Base-by-base conservation (phyloP, 306 rosid species). In the Dalbergia cochinchinensis region DNA sequence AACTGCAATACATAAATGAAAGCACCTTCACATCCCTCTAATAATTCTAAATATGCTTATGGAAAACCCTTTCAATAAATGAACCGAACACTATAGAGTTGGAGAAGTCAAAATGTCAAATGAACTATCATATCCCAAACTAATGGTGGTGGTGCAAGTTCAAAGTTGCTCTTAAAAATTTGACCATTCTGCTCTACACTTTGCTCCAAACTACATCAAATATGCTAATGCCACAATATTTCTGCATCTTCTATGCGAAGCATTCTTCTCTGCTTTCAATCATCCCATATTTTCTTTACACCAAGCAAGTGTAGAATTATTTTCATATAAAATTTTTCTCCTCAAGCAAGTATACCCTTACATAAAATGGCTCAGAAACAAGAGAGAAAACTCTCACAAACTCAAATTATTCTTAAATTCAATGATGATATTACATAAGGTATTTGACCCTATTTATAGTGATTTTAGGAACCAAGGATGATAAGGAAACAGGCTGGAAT, bases 21-120 rank as follows among this genome's bases (percentile, higher is more conserved):
- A 77, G 19, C 60, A n/a, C 16, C 16, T 41, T 53, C 22, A 19
- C 31, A 31, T 44, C 79, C 35, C 71, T 60, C 50, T 61, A 6
- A 41, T 41, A 42, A 78, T 78, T 71, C 9, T 75, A 14, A 15
- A 59, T 31, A 47, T 76, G 54, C 47, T 57, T 18, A 78, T 26
- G n/a, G 22, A 47, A 45, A 19, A 19, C 11, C 22, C 76, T 58
- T 41, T 33, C 34, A 31, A 45, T 55, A 18, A 71, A 63, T 63
- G 66, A 50, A 62, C 58, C 13, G 31, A 34, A 50, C 19, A 48
- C 14, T 22, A 5, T 22, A 37, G 20, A 45, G 37, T 7, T 20
- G 20, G 15, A 61, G 59, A 51, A 62, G n/a, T 8, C 73, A 51
- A 39, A 50, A 22, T 22, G 26, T 22, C 26, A 22, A 22, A 22